A percentile compares a stretch with the other conserved stretches of the same genome.
These are phyloP conservation scores for Sophora flavescens DNA, from an alignment of 306 rosid species.

Conservation along the genomic window DNA sequence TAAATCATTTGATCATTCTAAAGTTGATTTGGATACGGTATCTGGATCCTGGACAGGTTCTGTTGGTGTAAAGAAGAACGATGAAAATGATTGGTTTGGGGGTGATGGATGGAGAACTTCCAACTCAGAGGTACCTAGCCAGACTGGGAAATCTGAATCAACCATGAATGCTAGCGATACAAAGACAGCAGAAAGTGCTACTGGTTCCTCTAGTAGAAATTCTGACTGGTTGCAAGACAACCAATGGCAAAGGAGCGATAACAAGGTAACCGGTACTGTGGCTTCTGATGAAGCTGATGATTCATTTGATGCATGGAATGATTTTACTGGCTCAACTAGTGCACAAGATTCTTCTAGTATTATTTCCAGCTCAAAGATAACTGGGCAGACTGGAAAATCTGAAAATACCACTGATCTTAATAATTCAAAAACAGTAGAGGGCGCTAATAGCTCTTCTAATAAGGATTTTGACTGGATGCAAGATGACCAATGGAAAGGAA, in stretches of 20 bases:
- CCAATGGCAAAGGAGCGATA: slow-evolving; percentile 53
- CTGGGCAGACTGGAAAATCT: slow-evolving; percentile 51
- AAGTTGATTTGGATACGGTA: slow-evolving; percentile 54
- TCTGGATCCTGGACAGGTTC: slow-evolving; percentile 56
- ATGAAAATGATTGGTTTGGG: slow-evolving; percentile 64
- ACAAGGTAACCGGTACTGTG: slow-evolving; percentile 53
- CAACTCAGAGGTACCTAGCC: slow-evolving; percentile 46
- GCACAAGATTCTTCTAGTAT: slow-evolving; percentile 50
- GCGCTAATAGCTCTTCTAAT: slow-evolving; percentile 48
- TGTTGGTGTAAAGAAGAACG: slow-evolving; percentile 48
- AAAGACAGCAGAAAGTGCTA: slow-evolving; percentile 51
- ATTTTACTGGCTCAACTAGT: slow-evolving; percentile 63
- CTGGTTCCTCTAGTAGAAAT: slow-evolving; percentile 48
- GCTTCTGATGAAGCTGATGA: slow-evolving; percentile 51
- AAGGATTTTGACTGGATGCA: slow-evolving; percentile 58
- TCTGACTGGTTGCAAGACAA: slow-evolving; percentile 66
- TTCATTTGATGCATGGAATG: slow-evolving; percentile 71
- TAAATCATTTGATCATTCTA: slow-evolving; percentile 57
- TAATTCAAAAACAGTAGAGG: slow-evolving; percentile 51
- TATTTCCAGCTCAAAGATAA: slow-evolving; percentile 48
- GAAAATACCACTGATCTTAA: slow-evolving; percentile 45
- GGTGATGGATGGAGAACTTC: slow-evolving; percentile 64
- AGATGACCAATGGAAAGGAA: slow-evolving; percentile 54
- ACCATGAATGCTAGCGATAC: slow-evolving; percentile 41
- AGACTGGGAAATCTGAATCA: slow-evolving; percentile 52